A percentile compares a stretch with the other conserved stretches of the same genome.
These are phyloP conservation scores for Acorus calamus DNA, from an alignment of 106 monocot species.

Conservation along the genomic window DNA sequence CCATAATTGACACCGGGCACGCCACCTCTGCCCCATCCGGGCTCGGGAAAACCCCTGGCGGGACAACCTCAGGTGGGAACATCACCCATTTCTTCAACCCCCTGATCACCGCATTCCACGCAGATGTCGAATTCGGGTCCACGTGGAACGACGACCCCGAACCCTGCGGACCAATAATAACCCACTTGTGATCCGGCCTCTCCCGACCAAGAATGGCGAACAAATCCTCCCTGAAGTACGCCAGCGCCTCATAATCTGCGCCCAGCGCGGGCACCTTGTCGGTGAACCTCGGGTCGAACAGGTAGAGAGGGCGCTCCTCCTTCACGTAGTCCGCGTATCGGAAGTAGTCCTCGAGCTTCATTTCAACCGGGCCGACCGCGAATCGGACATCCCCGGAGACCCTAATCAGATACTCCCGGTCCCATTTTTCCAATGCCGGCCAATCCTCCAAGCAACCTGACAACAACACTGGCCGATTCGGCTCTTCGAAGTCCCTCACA, in stretches of 20 bases:
- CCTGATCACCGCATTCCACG: constrained; percentile 89
- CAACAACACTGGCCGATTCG: constrained; percentile 74
- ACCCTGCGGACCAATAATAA: constrained; percentile 83
- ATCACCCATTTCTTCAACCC: constrained; percentile 97
- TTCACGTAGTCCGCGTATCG: constrained; percentile 36
- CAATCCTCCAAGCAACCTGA: constrained; percentile 64
- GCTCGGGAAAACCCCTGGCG: constrained; percentile 90
- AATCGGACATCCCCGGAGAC: constrained; percentile 52
- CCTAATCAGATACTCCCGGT: constrained; percentile 21
- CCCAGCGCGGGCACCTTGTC: constrained; percentile 78
- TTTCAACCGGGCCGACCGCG: constrained; percentile 77
- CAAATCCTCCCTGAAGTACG: constrained; percentile 83
- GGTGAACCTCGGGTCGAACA: constrained; percentile 84
- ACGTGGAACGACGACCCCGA: constrained; percentile 98
- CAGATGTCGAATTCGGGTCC: constrained; percentile 93
- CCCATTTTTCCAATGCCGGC: constrained; percentile 77
- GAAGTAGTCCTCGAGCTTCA: constrained; percentile 63
- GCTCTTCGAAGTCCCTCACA: constrained; percentile 61
- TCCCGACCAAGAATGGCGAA: constrained; percentile 64
- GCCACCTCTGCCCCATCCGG: constrained; percentile 87
- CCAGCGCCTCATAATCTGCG: constrained; percentile 61
- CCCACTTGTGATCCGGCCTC: constrained; percentile 81
- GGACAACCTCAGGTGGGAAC: constrained; percentile 88
- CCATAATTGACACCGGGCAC: constrained; percentile 91
- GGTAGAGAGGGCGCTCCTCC: constrained; percentile 91